A percentile compares a stretch with the other conserved stretches of the same genome.
Evolutionary conservation across 805 yeast species (phyloP).

Genomic region (Cyberlindnera maritima): DNA sequence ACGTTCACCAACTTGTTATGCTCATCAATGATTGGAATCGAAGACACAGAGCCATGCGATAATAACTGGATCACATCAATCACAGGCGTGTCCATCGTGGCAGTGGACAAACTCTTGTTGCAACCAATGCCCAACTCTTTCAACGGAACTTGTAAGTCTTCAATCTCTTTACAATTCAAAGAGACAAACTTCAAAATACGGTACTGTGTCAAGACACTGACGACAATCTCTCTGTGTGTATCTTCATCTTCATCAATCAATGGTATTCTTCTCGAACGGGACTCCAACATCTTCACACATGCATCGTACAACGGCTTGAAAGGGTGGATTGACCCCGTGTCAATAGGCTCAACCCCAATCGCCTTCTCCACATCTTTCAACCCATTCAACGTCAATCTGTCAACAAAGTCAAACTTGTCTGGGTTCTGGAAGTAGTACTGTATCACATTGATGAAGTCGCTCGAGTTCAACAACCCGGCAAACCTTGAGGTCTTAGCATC

Average conservation of each 20-base stretch:
- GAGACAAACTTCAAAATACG: constrained; percentile 94
- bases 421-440: constrained; percentile 91
- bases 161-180: constrained; percentile 91
- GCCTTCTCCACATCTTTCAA: constrained; percentile 82
- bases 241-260: constrained; percentile 91
- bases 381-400: constrained; percentile 80
- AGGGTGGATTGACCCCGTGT: constrained; percentile 87
- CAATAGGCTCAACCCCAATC: constrained; percentile 82
- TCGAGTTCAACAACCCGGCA: constrained; percentile 90
- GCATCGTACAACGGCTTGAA: constrained; percentile 88
- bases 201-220: constrained; percentile 92
- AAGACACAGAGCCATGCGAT: constrained; percentile 77
- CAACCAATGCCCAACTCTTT: constrained; percentile 67
- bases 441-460: constrained; percentile 92
- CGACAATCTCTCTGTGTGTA: constrained; percentile 90
- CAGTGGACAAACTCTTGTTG: constrained; percentile 58
- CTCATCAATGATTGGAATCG: constrained; percentile 90
- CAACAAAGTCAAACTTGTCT: constrained; percentile 84
- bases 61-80: constrained; percentile 85
- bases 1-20: constrained; percentile 71
- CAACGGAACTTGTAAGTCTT: constrained; percentile 74
- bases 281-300: constrained; percentile 84
- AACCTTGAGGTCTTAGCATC: constrained; percentile 82
- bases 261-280: constrained; percentile 91
- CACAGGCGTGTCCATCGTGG: constrained; percentile 88